Base-by-base conservation (phyloP, 2,329 filamentous ascomycete genomes). In the Xylaria sp. region DNA sequence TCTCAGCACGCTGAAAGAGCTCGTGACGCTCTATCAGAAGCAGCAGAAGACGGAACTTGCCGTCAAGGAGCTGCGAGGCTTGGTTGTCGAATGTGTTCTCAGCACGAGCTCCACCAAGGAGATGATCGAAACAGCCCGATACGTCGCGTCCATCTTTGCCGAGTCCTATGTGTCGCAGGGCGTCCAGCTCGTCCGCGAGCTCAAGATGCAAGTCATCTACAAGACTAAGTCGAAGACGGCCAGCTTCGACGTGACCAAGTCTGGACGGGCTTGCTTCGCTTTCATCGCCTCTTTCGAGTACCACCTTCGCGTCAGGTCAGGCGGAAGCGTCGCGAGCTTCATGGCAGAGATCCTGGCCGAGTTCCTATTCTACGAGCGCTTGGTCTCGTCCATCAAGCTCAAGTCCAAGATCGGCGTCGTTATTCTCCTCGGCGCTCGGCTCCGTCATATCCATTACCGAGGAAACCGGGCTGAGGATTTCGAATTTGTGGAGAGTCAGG, bases 141-240 rank as follows among this genome's bases (percentile, higher is more conserved):
- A 31, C 20, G 20, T 71, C 23, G 69, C 69, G 28, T 52, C 59
- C 13, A 64, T 69, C 51, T 69, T 63, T 18, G 51, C 52, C 28
- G 61, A 59, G n/a, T 28, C 56, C 36, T 69, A 67, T 13, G 33
- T 46, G 13, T 69, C 69, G 7, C 43, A 64, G 13, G 69, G 59
- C 25, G 60, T 71, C 13, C 63, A 71, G 28, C 56, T 71, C 46
- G 41, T 69, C 18, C 66, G 69, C 7, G 67, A 71, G 15, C 58
- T 71, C 20, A 71, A 71, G 52, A 43, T 52, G 20, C 69, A 71
- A 15, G 60, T 69, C 9, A 71, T 71, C 12, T 71, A 71, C 67
- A 69, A 69, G 60, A 46, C 36, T 4, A 18, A 25, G 15, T 66
- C 68, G 0, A 67, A 71, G 28, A 36, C 43, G 0, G 59, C 52